phyloP scores from a whole-genome alignment of 257 asterid genomes.

The Rauvolfia tetraphylla region DNA sequence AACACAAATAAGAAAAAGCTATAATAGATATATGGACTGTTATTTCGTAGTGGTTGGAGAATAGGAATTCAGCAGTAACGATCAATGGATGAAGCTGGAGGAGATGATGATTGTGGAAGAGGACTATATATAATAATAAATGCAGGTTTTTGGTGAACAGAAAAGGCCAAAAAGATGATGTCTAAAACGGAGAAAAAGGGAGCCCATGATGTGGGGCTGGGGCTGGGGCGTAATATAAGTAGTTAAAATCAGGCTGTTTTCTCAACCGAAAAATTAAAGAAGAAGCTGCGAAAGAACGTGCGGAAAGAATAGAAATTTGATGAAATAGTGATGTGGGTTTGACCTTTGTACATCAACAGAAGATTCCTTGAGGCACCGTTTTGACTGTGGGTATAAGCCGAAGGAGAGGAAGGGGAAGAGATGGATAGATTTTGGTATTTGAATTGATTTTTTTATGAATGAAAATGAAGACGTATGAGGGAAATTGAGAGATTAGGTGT shows the following conservation, averaged over 20 bases:
- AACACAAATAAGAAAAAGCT: background rate
- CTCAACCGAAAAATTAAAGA: background rate
- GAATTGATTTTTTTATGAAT: too few species aligned
- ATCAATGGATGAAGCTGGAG: background rate
- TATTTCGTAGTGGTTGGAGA: background rate
- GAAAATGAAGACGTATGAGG: too few species aligned
- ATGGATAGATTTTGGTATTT: too few species aligned
- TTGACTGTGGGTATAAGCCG: too few species aligned
- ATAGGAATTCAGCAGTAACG: background rate
- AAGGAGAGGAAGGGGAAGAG: too few species aligned
- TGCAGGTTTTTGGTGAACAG: background rate
- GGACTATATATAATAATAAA: background rate
- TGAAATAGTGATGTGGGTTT: constrained; percentile 7
- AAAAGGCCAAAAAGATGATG: constrained; percentile 4
- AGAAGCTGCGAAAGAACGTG: constrained; percentile 19
- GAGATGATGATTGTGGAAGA: constrained; percentile 1
- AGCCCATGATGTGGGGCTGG: constrained; percentile 48
- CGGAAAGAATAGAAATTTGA: constrained; percentile 12
- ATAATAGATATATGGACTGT: background rate
- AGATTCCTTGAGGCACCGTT: constrained; percentile 13
- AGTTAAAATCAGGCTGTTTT: constrained; percentile 19
- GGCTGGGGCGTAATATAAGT: constrained; percentile 30
- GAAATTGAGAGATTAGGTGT: too few species aligned
- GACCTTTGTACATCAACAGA: constrained; percentile 20
- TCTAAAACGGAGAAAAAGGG: constrained; percentile 33